Conservation (phyloP, 176 grass and related monocot species). For the Carex kokanica region DNA sequence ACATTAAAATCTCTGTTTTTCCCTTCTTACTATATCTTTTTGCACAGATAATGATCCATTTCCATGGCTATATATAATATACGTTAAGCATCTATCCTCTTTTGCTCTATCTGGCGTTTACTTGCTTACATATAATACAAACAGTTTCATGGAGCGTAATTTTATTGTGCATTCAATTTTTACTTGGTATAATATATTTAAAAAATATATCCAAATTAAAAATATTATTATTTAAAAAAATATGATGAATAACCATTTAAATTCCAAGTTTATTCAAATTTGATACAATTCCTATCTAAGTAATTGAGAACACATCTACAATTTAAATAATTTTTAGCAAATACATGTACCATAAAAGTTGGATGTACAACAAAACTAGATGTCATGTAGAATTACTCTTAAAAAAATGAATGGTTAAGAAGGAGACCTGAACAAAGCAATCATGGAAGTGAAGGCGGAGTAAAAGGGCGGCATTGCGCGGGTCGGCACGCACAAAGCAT, state of each 20-base stretch:
- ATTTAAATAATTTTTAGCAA: no score
- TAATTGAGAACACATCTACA: no score
- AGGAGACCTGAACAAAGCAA: constrained; percentile 82
- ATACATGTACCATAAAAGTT: no score
- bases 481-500: constrained; percentile 52
- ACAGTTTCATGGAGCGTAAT: neutral
- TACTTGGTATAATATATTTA: no score
- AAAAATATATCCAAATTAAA: no score
- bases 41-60: neutral
- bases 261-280: no score
- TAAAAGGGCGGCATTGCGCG: constrained; percentile 64
- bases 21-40: neutral
- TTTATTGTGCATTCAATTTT: no score
- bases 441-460: constrained; percentile 96
- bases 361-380: no score
- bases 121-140: neutral
- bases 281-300: no score
- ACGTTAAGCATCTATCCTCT: neutral
- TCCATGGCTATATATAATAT: neutral
- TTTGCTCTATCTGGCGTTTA: neutral
- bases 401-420: neutral
- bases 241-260: no score
- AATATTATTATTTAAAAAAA: no score
- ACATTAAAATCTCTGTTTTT: neutral
- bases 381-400: no score